Evolutionary conservation across 805 yeast genomes (phyloP).

Genomic region (Metschnikowia chrysomelidarum): DNA sequence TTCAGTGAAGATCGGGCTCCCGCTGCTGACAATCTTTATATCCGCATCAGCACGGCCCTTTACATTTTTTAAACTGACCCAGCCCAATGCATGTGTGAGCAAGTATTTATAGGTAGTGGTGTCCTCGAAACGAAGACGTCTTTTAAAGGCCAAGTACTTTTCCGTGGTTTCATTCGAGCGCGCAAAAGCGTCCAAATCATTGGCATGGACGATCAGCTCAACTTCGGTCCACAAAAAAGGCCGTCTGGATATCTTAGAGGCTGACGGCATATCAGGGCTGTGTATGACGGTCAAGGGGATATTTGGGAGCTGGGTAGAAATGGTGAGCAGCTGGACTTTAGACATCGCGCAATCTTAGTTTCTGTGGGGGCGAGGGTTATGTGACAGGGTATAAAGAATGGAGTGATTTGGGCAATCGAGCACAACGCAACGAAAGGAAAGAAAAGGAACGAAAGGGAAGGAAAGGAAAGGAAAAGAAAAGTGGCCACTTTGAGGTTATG

Average conservation of each 20-base stretch:
- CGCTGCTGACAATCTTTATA: slow-evolving; percentile 24
- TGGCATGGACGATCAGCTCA: slow-evolving; percentile 34
- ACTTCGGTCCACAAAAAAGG: slow-evolving; percentile 51
- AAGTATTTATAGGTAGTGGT: slow-evolving; percentile 49
- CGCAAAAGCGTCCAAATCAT: slow-evolving; percentile 47
- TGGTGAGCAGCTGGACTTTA: slow-evolving; percentile 5
- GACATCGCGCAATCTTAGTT: slow-evolving; percentile 10
- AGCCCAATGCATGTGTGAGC: slow-evolving; percentile 45
- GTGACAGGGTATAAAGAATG: neutral
- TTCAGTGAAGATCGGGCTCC: slow-evolving; percentile 41
- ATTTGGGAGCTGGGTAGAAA: slow-evolving; percentile 8
- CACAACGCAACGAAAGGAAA: neutral
- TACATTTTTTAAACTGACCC: slow-evolving; percentile 42
- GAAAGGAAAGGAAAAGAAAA: neutral
- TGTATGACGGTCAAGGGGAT: slow-evolving; percentile 18
- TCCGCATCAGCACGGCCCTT: slow-evolving; percentile 17
- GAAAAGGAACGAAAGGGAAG: neutral
- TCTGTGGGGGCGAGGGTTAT: neutral
- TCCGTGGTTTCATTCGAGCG: slow-evolving; percentile 46
- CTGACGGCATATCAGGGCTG: slow-evolving; percentile 37
- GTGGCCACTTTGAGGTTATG: neutral
- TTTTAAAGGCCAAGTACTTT: slow-evolving; percentile 47
- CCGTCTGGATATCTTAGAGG: slow-evolving; percentile 30
- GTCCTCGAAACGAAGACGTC: slow-evolving; percentile 29
- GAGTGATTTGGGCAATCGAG: neutral